These are phyloP conservation scores for Monosporozyma aquatica DNA, from an alignment of 805 yeast species.

Conservation along the genomic window DNA sequence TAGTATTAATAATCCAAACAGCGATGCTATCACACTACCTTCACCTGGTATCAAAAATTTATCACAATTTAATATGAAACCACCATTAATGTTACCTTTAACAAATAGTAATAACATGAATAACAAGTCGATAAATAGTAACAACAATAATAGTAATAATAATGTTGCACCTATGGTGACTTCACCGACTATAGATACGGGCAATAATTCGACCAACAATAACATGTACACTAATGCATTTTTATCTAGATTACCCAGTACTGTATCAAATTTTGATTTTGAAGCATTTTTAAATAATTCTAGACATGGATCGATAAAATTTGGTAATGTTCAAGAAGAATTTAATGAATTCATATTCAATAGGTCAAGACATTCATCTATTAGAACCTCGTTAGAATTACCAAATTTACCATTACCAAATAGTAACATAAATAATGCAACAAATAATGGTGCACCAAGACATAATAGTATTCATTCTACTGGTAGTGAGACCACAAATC, in stretches of 20 bases:
- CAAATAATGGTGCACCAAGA: not conserved
- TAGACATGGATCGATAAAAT: slow-evolving; percentile 27
- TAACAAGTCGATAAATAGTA: too few species aligned
- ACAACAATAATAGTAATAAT: too few species aligned
- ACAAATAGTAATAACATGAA: too few species aligned
- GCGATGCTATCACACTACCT: not conserved
- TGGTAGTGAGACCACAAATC: not conserved
- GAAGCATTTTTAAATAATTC: slow-evolving; percentile 12
- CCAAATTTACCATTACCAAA: not conserved
- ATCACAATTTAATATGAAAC: slow-evolving; percentile 15
- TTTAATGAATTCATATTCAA: slow-evolving; percentile 22
- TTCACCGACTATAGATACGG: too few species aligned
- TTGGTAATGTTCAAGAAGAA: slow-evolving; percentile 20
- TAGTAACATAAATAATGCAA: not conserved
- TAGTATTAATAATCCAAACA: not conserved
- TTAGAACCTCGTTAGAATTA: slow-evolving; percentile 11
- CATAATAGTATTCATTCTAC: not conserved
- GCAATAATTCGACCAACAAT: not conserved
- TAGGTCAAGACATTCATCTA: slow-evolving; percentile 27
- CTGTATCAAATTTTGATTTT: slow-evolving; percentile 2
- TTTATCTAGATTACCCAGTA: not conserved
- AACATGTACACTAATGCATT: not conserved
- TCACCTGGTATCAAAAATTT: slow-evolving; percentile 5
- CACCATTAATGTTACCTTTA: slow-evolving; percentile 18
- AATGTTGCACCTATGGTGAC: too few species aligned